phyloP scores from a whole-genome alignment of 2,329 filamentous ascomycete species.

The Biscogniauxia marginata region DNA sequence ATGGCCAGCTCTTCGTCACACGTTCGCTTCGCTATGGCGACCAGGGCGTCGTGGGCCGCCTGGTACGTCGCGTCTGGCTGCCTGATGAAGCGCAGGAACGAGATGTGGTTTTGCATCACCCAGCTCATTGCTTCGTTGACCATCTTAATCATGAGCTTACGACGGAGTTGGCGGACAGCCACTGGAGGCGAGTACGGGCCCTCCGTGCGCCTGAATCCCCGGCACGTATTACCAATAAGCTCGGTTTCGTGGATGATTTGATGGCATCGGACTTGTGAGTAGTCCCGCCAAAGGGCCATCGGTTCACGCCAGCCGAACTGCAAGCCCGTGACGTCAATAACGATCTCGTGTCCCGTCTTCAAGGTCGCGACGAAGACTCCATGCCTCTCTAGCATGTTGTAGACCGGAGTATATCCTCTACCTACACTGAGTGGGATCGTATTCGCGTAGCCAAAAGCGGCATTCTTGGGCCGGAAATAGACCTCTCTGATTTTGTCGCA shows the following conservation, averaged over 20 bases:
- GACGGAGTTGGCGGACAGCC: neutral
- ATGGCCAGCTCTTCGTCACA: neutral
- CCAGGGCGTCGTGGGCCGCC: neutral
- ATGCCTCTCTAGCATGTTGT: neutral
- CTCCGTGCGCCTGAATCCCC: neutral
- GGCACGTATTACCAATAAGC: neutral
- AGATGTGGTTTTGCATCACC: neutral
- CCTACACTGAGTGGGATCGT: neutral
- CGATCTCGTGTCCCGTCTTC: neutral
- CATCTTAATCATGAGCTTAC: neutral
- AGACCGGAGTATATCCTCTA: neutral
- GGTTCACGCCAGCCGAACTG: neutral
- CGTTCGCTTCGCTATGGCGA: neutral
- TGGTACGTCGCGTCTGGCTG: neutral
- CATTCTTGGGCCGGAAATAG: neutral
- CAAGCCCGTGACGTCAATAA: neutral
- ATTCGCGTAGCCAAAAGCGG: neutral
- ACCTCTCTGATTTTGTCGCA: neutral
- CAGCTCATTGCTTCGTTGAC: neutral
- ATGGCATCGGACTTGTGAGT: neutral
- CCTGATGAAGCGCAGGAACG: neutral
- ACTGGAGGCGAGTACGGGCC: neutral
- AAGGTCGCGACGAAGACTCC: neutral
- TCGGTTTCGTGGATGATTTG: neutral
- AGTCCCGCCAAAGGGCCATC: neutral